Evolutionary conservation across 176 grass and related monocot species (phyloP), one percentile per base, ranked within the genome.

Genomic region (Oryza officinalis): DNA sequence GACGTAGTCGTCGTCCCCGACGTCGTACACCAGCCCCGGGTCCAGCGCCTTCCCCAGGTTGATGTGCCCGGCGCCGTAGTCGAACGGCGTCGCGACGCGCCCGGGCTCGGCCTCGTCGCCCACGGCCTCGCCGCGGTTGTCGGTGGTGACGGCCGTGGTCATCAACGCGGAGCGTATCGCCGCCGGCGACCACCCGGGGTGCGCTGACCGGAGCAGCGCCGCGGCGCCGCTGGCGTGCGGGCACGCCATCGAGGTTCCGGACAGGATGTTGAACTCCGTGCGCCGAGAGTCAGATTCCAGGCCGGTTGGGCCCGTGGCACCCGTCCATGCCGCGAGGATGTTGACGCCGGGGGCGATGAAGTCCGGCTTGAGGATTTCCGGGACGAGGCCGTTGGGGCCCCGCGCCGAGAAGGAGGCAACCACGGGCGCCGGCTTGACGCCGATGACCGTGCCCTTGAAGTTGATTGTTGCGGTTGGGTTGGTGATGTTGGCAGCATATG

Each of bases 241-340:
- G 74, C 96, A 95, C 63, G 96, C 93, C 96, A 98, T 98, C 14
- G 96, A 98, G 8, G 96, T 98, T 0, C 96, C 96, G 5, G 96
- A 98, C 32, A 98, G 91, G 80, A 98, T 98, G 86, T 98, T 98
- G 77, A 95, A 98, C 85, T 98, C 96, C 25, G 87, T 93, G 20
- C 88, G 91, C 26, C 96, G 91, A 13, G 63, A 8, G 28, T 98
- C 96, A 2, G 85, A 43, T 0, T 85, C 80, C 23, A 98, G 87
- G 4, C 93, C 93, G 17, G 93, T 98, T 12, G 96, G 96, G 0
- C 93, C 96, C 2, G 85, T 52, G 35, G 96, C 89, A 35, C 90
- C 91, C 31, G 93, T 98, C 96, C 96, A 98, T 40, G 93, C 93
- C 27, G 96, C 96, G 27, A 98, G 93, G 75, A 98, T 98, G 85